These are phyloP conservation scores for Fagus crenata DNA, from an alignment of 306 rosid species.

Conservation along the genomic window DNA sequence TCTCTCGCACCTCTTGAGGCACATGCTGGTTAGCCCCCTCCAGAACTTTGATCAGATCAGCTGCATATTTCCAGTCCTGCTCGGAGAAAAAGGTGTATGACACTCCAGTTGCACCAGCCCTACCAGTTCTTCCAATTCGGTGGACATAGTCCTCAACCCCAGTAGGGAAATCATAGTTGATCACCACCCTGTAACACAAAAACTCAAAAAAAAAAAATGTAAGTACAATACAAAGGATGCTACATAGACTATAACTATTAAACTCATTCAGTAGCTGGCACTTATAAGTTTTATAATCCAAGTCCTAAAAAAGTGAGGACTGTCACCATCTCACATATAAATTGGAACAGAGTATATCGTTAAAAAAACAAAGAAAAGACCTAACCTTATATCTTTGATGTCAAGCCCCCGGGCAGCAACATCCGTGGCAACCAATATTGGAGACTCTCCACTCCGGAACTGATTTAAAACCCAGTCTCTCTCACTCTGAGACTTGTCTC, in stretches of 20 bases:
- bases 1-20: slow-evolving; percentile 82
- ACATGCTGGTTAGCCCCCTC: slow-evolving; percentile 97
- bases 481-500: slow-evolving; percentile 97
- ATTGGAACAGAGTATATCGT: neutral
- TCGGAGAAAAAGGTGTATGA: slow-evolving; percentile 92
- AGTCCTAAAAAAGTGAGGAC: neutral
- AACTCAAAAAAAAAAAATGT: neutral
- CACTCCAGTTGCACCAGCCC: slow-evolving; percentile 97
- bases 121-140: slow-evolving; percentile 95
- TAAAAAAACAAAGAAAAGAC: neutral
- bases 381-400: slow-evolving; percentile 95
- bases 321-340: neutral
- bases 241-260: slow-evolving; percentile 7
- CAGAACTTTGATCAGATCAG: slow-evolving; percentile 86
- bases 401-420: slow-evolving; percentile 99
- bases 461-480: slow-evolving; percentile 93
- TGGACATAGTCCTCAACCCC: slow-evolving; percentile 97
- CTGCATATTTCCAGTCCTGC: slow-evolving; percentile 95
- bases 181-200: slow-evolving; percentile 69
- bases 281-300: slow-evolving; percentile 3
- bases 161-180: slow-evolving; percentile 96
- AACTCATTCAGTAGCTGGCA: slow-evolving; percentile 14
- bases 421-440: slow-evolving; percentile 92
- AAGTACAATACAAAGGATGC: neutral
- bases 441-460: slow-evolving; percentile 89